A percentile compares a stretch with the other conserved stretches of the same genome.
Conservation (phyloP, 2,329 filamentous ascomycete species). For the Fusarium scirpi region DNA sequence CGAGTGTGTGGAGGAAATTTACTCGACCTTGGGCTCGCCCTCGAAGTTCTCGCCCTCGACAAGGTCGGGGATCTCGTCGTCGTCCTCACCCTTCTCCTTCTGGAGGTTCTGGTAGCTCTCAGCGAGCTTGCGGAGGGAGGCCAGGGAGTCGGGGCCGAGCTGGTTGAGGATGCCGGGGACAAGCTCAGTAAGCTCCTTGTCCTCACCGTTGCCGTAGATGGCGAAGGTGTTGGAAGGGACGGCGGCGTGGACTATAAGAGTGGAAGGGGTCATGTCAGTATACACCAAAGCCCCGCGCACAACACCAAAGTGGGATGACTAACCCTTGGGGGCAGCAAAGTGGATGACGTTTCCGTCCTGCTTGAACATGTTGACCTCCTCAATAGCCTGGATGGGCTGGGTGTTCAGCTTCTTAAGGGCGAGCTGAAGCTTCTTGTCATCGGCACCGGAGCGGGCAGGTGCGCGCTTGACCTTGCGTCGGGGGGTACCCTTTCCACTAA, state of each 20-base stretch:
- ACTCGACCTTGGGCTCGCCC: constrained; percentile 96
- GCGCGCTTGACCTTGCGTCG: constrained; percentile 99
- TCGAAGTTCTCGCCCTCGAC: constrained; percentile 99
- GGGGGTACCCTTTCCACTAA: constrained; percentile 95
- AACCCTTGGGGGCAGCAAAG: constrained; percentile 98
- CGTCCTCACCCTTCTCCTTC: constrained; percentile 85
- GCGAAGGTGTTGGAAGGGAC: constrained; percentile 99
- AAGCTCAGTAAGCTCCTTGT: constrained; percentile 99
- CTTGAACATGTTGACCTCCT: constrained; percentile 99
- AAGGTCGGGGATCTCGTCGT: constrained; percentile 96
- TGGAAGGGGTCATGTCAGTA: constrained; percentile 32
- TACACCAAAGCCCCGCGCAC: constrained; percentile 36
- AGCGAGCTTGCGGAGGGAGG: constrained; percentile 96
- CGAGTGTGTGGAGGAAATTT: constrained; percentile 54
- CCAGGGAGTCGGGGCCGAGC: constrained; percentile 97
- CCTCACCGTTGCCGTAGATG: constrained; percentile 98
- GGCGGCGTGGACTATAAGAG: constrained; percentile 84
- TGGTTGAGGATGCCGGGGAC: constrained; percentile 99
- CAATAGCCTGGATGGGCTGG: constrained; percentile 98
- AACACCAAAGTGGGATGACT: constrained; percentile 51
- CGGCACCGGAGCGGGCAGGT: constrained; percentile 89
- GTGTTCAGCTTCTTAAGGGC: constrained; percentile 99
- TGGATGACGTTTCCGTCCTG: constrained; percentile 99
- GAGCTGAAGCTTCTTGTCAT: constrained; percentile 99
- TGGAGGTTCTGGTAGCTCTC: constrained; percentile 99